phyloP scores from a whole-genome alignment of 2,329 filamentous ascomycete species.

The Aspergillus caelatus region DNA sequence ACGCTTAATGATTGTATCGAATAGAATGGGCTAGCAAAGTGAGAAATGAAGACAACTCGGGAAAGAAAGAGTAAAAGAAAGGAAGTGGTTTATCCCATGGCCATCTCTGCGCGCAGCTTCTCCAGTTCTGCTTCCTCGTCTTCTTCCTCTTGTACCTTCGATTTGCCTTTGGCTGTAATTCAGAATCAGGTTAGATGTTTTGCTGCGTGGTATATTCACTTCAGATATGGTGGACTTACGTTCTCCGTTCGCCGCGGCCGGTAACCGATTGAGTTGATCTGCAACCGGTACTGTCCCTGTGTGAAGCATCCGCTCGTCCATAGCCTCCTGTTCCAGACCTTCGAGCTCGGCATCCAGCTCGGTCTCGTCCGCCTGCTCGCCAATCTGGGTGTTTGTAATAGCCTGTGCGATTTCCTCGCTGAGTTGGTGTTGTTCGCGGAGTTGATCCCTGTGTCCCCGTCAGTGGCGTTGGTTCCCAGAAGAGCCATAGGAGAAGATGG shows the following conservation, averaged over 20 bases:
- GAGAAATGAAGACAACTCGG: conserved; percentile 1
- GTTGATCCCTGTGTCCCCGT: conserved; percentile 68
- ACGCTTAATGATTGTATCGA: conserved; percentile 3
- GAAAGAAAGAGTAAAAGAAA: conserved; percentile 5
- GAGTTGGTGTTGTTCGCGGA: conserved; percentile 89
- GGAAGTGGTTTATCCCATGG: conserved; percentile 64
- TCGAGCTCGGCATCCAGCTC: conserved; percentile 87
- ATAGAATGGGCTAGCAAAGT: conserved; percentile 1
- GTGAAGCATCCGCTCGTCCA: conserved; percentile 92
- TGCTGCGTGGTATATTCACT: background rate
- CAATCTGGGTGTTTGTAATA: conserved; percentile 72
- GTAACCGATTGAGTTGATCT: conserved; percentile 76
- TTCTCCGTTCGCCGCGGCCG: conserved; percentile 72
- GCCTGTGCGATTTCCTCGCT: conserved; percentile 90
- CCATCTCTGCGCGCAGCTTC: conserved; percentile 96
- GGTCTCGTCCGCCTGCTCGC: conserved; percentile 76
- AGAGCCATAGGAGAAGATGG: background rate
- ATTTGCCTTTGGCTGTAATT: conserved; percentile 48
- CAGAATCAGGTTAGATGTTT: background rate
- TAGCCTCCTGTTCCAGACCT: conserved; percentile 82
- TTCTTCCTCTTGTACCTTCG: conserved; percentile 69
- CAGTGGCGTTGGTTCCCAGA: conserved; percentile 9
- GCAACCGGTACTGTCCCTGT: conserved; percentile 81
- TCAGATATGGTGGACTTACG: conserved; percentile 58
- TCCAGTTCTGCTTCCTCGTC: conserved; percentile 94